Conservation (phyloP, 2,329 filamentous ascomycete species). For the Fusarium paranaense region DNA sequence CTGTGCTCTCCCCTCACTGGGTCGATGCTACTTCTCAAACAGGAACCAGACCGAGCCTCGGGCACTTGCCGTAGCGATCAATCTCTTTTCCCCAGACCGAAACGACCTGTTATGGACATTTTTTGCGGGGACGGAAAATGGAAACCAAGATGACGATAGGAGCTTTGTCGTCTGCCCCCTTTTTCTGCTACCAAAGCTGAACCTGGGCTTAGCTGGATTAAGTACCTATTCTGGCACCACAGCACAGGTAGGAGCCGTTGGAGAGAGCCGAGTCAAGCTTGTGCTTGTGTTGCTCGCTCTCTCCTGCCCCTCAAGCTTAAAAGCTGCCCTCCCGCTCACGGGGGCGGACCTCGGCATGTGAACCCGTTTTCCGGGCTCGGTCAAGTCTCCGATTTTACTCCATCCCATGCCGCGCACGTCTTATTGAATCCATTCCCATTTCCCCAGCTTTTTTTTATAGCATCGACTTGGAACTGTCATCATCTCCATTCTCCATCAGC, state of each 20-base stretch:
- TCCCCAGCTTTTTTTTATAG: constrained; percentile 30
- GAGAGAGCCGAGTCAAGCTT: constrained; percentile 1
- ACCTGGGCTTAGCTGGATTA: constrained; percentile 2
- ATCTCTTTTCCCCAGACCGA: background rate
- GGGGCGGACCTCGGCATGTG: constrained; percentile 48
- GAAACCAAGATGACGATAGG: background rate
- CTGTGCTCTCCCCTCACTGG: background rate
- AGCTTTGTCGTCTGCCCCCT: background rate
- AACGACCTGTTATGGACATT: background rate
- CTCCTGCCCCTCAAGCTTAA: constrained; percentile 10
- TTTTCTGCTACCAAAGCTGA: background rate
- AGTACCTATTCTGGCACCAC: background rate
- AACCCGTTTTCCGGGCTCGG: constrained; percentile 33
- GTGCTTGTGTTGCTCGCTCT: background rate
- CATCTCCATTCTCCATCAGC: constrained; percentile 2
- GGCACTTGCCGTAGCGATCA: constrained; percentile 26
- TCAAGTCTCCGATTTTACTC: constrained; percentile 40
- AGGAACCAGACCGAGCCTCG: constrained; percentile 15
- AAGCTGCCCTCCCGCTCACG: constrained; percentile 30
- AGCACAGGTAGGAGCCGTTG: background rate
- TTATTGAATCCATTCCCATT: constrained; percentile 33
- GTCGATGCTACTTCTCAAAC: background rate
- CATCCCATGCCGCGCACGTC: background rate
- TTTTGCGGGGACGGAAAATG: background rate
- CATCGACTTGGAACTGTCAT: constrained; percentile 19